These are phyloP conservation scores for Kodamaea sp. DNA, from an alignment of 1,139 yeast species.

Conservation along the genomic window DNA sequence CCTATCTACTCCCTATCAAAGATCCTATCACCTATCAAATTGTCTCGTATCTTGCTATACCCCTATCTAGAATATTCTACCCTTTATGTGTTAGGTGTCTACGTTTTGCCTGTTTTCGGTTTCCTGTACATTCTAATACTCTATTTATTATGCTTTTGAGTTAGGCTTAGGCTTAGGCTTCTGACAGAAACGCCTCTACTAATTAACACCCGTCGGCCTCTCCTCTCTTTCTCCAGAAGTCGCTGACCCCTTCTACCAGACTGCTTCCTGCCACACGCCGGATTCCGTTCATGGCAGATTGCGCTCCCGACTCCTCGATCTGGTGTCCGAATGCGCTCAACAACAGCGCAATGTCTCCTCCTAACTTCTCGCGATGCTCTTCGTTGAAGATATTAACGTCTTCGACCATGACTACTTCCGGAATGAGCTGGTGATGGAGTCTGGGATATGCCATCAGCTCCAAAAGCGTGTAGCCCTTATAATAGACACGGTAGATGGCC, in stretches of 20 bases:
- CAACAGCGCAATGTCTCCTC: slow-evolving; percentile 11
- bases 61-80: no score
- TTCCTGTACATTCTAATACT: no score
- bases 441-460: slow-evolving; percentile 78
- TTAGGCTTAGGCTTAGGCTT: no score
- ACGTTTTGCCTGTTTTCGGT: no score
- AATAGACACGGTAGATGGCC: slow-evolving; percentile 67
- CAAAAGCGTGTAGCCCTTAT: slow-evolving; percentile 57
- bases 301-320: slow-evolving; percentile 35
- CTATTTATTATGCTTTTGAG: no score
- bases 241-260: slow-evolving; percentile 40
- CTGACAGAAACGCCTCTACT: background rate
- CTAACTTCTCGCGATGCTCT: slow-evolving; percentile 22
- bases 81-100: no score
- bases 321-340: slow-evolving; percentile 29
- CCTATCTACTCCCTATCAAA: no score
- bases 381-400: slow-evolving; percentile 31
- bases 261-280: slow-evolving; percentile 18
- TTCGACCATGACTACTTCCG: slow-evolving; percentile 68
- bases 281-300: slow-evolving; percentile 48
- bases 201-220: slow-evolving; percentile 34
- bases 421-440: slow-evolving; percentile 85
- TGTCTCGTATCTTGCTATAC: no score
- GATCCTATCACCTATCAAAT: no score
- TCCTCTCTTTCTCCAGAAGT: slow-evolving; percentile 48